phyloP scores from a whole-genome alignment of 2,329 filamentous ascomycete genomes.

The Pleochaeta shiraiana region DNA sequence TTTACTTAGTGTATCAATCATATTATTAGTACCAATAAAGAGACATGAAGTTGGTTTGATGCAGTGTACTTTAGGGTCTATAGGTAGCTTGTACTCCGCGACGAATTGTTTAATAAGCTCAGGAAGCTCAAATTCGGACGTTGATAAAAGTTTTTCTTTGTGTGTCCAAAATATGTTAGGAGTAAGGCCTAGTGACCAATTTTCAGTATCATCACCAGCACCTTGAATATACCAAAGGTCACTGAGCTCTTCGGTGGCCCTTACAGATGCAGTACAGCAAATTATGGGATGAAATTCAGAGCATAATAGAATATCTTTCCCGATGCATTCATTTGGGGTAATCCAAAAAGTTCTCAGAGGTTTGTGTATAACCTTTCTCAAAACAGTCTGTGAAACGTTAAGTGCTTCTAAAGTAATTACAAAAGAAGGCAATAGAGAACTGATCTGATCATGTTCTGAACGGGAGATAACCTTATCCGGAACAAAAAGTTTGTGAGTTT shows the following conservation, averaged over 20 bases:
- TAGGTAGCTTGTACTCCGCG: background rate
- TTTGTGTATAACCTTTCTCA: slow-evolving; percentile 37
- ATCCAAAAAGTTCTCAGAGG: slow-evolving; percentile 66
- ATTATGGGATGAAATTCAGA: slow-evolving; percentile 48
- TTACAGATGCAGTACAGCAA: slow-evolving; percentile 72
- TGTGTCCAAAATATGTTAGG: slow-evolving; percentile 63
- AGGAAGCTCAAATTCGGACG: slow-evolving; percentile 42
- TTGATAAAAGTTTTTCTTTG: slow-evolving; percentile 32
- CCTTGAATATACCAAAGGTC: slow-evolving; percentile 77
- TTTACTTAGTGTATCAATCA: slow-evolving; percentile 5
- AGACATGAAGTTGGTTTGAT: slow-evolving; percentile 15
- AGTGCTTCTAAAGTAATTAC: slow-evolving; percentile 32
- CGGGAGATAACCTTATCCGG: slow-evolving; percentile 49
- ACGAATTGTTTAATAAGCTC: slow-evolving; percentile 27
- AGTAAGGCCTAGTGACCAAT: slow-evolving; percentile 69
- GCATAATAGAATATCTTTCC: slow-evolving; percentile 24
- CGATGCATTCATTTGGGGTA: slow-evolving; percentile 39
- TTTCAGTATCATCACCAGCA: slow-evolving; percentile 85
- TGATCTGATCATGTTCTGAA: slow-evolving; percentile 64
- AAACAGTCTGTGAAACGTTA: slow-evolving; percentile 30
- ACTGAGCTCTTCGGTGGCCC: slow-evolving; percentile 43
- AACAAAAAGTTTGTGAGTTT: slow-evolving; percentile 35
- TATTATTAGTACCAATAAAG: slow-evolving; percentile 11
- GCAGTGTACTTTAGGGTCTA: slow-evolving; percentile 5
- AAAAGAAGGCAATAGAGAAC: slow-evolving; percentile 30